phyloP scores from a whole-genome alignment of 129 eudicot genomes.

The Flaveria linearis region DNA sequence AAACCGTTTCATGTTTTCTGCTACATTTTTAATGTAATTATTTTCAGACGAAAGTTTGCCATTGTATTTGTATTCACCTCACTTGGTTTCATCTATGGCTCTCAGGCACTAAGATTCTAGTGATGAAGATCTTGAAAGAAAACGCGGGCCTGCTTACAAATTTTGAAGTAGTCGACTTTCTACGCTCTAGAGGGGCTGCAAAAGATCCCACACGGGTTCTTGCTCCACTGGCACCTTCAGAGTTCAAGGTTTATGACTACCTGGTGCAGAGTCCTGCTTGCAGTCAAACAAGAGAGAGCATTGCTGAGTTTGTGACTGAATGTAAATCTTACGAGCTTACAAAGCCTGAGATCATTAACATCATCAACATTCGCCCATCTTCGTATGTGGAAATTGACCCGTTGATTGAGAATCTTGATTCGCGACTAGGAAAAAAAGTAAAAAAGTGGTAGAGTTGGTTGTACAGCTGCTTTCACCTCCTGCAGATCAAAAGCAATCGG shows the following conservation, averaged over 20 bases:
- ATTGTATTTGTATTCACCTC: too few species aligned
- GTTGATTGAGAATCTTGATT: slow-evolving; percentile 48
- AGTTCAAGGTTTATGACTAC: slow-evolving; percentile 78
- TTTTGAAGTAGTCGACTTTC: slow-evolving; percentile 1
- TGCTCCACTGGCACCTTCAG: slow-evolving; percentile 45
- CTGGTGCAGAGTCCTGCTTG: slow-evolving; percentile 51
- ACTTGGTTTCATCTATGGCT: neutral
- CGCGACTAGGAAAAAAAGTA: slow-evolving; percentile 46
- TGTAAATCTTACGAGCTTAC: slow-evolving; percentile 57
- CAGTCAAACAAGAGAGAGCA: slow-evolving; percentile 62
- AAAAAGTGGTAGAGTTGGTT: slow-evolving; percentile 54
- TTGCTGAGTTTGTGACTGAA: slow-evolving; percentile 46
- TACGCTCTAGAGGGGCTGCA: slow-evolving; percentile 9
- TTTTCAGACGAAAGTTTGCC: too few species aligned
- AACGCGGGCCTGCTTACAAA: neutral
- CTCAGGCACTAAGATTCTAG: neutral
- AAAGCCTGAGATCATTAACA: slow-evolving; percentile 57
- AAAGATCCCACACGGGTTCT: slow-evolving; percentile 4
- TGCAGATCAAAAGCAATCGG: slow-evolving; percentile 34
- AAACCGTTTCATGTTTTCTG: too few species aligned
- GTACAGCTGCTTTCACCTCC: slow-evolving; percentile 52
- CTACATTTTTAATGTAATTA: too few species aligned
- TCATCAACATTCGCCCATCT: slow-evolving; percentile 67
- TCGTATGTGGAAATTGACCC: slow-evolving; percentile 57
- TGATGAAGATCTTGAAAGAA: slow-evolving; percentile 1